phyloP scores from a whole-genome alignment of 2,329 filamentous ascomycete genomes.

The Remersonia thermophila region DNA sequence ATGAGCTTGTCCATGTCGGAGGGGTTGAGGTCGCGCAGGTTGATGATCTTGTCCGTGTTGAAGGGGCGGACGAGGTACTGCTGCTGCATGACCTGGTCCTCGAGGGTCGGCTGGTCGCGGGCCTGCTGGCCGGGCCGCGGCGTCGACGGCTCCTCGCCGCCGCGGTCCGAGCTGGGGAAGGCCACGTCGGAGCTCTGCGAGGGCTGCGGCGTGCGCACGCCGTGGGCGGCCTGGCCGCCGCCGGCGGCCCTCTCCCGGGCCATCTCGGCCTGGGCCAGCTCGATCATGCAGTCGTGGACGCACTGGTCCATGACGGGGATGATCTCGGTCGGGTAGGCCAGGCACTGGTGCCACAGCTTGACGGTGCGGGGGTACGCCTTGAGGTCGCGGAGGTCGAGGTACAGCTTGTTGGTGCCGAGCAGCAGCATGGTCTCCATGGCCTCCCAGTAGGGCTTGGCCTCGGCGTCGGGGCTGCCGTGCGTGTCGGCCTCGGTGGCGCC shows the following conservation, averaged over 20 bases:
- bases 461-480: constrained; percentile 54
- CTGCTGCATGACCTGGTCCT: constrained; percentile 68
- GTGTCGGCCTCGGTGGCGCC: constrained; percentile 70
- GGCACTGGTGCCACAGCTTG: constrained; percentile 91
- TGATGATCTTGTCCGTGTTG: constrained; percentile 74
- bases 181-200: constrained; percentile 61
- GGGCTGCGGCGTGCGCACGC: constrained; percentile 26
- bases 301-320: constrained; percentile 93
- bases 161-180: constrained; percentile 67
- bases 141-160: constrained; percentile 38
- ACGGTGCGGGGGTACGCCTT: constrained; percentile 85
- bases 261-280: constrained; percentile 72
- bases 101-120: constrained; percentile 43
- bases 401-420: constrained; percentile 71
- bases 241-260: constrained; percentile 44
- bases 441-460: constrained; percentile 71
- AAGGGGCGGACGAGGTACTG: constrained; percentile 83
- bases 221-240: background rate
- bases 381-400: constrained; percentile 78
- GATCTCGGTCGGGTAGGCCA: constrained; percentile 91
- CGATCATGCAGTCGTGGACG: constrained; percentile 85
- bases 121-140: constrained; percentile 29
- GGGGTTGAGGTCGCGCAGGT: constrained; percentile 88
- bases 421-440: constrained; percentile 85
- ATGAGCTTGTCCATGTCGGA: constrained; percentile 94